phyloP scores from a whole-genome alignment of 441 rosid genomes.

The Croton setiger region DNA sequence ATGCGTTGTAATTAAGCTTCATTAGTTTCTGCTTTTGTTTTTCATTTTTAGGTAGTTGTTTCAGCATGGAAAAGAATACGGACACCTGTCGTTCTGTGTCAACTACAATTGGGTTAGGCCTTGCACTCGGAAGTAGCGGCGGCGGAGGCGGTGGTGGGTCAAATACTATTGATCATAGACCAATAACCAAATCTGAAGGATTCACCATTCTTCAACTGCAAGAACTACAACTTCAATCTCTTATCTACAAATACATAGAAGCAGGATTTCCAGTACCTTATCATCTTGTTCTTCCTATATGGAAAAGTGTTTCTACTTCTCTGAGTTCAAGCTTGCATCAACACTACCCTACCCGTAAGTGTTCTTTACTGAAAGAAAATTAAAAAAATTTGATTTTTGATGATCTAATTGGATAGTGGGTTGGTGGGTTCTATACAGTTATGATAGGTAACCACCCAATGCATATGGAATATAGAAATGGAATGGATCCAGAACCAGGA shows the following conservation, averaged over 20 bases:
- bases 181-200: conserved; percentile 16
- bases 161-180: conserved; percentile 2
- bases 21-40: neutral
- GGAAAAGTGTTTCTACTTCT: conserved; percentile 38
- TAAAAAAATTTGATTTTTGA: neutral
- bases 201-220: conserved; percentile 44
- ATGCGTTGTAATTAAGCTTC: neutral
- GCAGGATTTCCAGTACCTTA: conserved; percentile 43
- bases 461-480: conserved; percentile 27
- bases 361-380: too few species aligned
- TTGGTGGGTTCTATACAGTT: conserved; percentile 10
- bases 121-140: conserved; percentile 36
- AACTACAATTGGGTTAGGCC: conserved; percentile 34
- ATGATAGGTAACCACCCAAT: conserved; percentile 11
- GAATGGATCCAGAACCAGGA: conserved; percentile 45
- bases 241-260: conserved; percentile 40
- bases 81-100: conserved; percentile 18
- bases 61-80: conserved; percentile 27
- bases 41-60: conserved; percentile 20
- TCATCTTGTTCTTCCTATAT: conserved; percentile 39
- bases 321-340: conserved; percentile 25
- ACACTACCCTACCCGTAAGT: conserved; percentile 39
- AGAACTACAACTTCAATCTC: conserved; percentile 49
- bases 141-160: neutral
- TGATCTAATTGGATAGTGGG: neutral